A percentile compares a stretch with the other conserved stretches of the same genome.
phyloP scores from a whole-genome alignment of 2,329 filamentous ascomycete genomes.

The Chalaropsis ovoidea region DNA sequence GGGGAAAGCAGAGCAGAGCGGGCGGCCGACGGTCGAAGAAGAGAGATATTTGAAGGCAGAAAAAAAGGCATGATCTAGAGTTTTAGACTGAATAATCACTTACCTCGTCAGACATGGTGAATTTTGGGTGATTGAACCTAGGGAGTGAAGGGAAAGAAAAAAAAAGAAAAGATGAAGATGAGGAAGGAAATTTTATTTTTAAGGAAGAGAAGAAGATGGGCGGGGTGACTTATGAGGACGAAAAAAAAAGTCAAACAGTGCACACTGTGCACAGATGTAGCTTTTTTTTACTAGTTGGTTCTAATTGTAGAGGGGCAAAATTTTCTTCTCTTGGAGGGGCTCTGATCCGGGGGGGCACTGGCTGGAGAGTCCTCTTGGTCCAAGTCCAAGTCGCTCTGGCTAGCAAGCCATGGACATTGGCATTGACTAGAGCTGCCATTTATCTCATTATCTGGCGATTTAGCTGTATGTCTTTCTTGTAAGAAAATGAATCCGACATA shows the following conservation, averaged over 20 bases:
- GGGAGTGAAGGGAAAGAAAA: conserved; percentile 29
- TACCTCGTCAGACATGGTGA: conserved; percentile 53
- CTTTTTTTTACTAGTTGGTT: conserved; percentile 14
- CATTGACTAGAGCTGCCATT: neutral
- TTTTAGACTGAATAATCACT: conserved; percentile 31
- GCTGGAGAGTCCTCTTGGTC: conserved; percentile 6
- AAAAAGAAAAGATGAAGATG: conserved; percentile 27
- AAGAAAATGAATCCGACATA: neutral
- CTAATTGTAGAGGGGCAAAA: conserved; percentile 18
- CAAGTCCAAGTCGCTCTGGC: neutral
- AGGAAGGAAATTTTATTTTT: conserved; percentile 26
- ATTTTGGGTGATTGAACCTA: conserved; percentile 32
- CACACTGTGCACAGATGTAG: conserved; percentile 25
- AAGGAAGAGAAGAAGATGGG: conserved; percentile 29
- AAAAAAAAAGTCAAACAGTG: conserved; percentile 26
- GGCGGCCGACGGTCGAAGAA: neutral
- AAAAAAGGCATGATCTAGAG: neutral
- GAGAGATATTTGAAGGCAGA: neutral
- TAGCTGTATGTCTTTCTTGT: neutral
- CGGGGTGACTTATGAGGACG: conserved; percentile 24
- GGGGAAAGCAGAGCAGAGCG: neutral
- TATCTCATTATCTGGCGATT: conserved; percentile 11
- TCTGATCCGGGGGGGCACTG: conserved; percentile 14
- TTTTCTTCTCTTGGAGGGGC: conserved; percentile 16
- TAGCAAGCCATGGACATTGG: conserved; percentile 10